Base-by-base conservation (phyloP, 1,284 basidiomycete species). In the Boletus subluridellus region DNA sequence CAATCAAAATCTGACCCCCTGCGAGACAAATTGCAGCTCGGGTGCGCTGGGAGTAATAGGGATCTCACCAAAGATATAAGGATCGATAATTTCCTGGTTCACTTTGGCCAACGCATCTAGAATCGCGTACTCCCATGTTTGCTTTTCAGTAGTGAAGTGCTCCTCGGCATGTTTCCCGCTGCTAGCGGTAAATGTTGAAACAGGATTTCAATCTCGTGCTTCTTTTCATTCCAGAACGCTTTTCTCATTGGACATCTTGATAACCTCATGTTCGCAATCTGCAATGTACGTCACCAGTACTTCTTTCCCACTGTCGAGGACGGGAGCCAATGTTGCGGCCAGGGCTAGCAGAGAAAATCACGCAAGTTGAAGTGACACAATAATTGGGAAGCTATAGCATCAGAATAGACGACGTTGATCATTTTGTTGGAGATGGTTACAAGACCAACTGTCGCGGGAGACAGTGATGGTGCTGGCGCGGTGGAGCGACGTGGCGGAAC, bases 371-470 rank as follows among this genome's bases (percentile, higher is more conserved):
- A 63, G 66, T 77, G 80, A 49, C 68, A 68, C 50, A 88, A 69
- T 9, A 67, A 73, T 59, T 83, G 81, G 7, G 86, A 85, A 61
- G 82, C 76, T 1, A 78, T 82, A 2, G 73, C 73, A 5, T 78
- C 77, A 2, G 82, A 79, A 67, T 94, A 89, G 14, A 92, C 74
- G 1, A 81, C 77, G 55, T 81, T 79, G 61, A 94, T 85, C 60
- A 94, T 79, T 26, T 75, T 74, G 59, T 83, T 84, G 49, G 82
- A 85, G 6, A 78, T 73, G 5, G 80, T 74, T 60, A 79, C 76
- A 66, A 87, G 86, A 9, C 87, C 87, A 59, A 94, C 85, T 0
- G 92, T 94, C 0, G 92, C 90, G 0, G 93, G 92, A 2, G 88
- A 80, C 12, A 95, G 77, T 0, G 85, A 78, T 0, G 91, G 92